Conservation (phyloP, 2,329 filamentous ascomycete species). For the Cladosporium sp. region DNA sequence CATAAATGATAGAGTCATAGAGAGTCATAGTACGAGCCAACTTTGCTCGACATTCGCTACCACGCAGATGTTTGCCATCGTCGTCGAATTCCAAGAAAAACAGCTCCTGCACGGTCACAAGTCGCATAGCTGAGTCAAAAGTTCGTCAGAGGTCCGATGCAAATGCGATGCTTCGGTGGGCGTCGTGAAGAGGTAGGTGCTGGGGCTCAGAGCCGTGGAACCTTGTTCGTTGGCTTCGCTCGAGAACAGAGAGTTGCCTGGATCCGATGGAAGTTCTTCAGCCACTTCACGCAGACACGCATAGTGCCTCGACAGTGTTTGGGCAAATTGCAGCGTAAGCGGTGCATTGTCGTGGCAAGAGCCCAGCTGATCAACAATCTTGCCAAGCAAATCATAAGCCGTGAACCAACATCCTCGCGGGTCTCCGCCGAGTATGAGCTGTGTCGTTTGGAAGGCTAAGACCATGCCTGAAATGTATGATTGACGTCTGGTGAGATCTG, state of each 20-base stretch:
- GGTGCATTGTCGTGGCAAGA: background rate
- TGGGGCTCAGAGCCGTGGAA: background rate
- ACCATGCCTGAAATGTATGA: constrained; percentile 6
- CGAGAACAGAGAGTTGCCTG: too few relatives aligned
- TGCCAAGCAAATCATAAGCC: background rate
- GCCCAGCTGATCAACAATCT: background rate
- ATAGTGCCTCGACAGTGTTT: background rate
- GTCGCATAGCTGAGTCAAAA: background rate
- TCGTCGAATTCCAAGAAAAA: too few relatives aligned
- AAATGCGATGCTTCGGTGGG: background rate
- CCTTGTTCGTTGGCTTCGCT: too few relatives aligned
- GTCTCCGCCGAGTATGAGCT: background rate
- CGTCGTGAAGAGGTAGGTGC: background rate
- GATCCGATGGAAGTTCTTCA: background rate
- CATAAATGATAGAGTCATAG: too few relatives aligned
- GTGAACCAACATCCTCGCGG: background rate
- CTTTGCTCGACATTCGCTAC: too few relatives aligned
- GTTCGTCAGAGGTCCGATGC: background rate
- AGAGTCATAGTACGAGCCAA: too few relatives aligned
- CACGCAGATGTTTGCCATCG: too few relatives aligned
- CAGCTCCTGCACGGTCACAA: background rate
- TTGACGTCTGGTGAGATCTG: background rate
- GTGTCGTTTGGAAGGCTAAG: background rate
- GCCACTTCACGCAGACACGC: background rate
- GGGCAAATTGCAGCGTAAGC: background rate